Evolutionary conservation across 2,329 filamentous ascomycete species (phyloP).

Genomic region (Neofusicoccum parvum): DNA sequence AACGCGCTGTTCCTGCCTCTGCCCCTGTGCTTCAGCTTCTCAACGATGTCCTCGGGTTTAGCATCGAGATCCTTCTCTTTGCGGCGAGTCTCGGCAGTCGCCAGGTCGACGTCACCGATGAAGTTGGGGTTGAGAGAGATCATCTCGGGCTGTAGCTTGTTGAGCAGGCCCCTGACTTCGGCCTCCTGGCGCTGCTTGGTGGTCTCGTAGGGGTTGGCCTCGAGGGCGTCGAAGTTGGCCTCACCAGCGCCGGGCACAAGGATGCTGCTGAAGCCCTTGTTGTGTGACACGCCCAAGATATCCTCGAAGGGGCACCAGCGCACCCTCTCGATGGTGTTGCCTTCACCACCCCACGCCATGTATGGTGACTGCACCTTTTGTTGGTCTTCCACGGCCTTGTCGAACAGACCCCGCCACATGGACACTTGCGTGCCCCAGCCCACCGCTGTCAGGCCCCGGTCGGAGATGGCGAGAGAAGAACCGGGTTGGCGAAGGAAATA

Average conservation of each 20-base stretch:
- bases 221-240: slow-evolving; percentile 91
- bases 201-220: slow-evolving; percentile 91
- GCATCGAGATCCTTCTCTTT: slow-evolving; percentile 80
- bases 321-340: slow-evolving; percentile 76
- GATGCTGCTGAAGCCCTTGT: slow-evolving; percentile 83
- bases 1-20: slow-evolving; percentile 88
- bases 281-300: slow-evolving; percentile 81
- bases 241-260: slow-evolving; percentile 95
- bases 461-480: slow-evolving; percentile 82
- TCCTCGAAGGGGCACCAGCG: slow-evolving; percentile 96
- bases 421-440: slow-evolving; percentile 89
- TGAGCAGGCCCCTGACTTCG: slow-evolving; percentile 86
- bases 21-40: slow-evolving; percentile 71
- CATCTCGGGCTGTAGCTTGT: slow-evolving; percentile 96
- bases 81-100: slow-evolving; percentile 74
- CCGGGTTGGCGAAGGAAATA: slow-evolving; percentile 85
- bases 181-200: slow-evolving; percentile 88
- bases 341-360: slow-evolving; percentile 89
- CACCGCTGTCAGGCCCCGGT: slow-evolving; percentile 83
- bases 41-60: slow-evolving; percentile 61
- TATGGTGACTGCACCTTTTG: slow-evolving; percentile 82
- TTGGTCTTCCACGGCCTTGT: slow-evolving; percentile 64
- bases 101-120: slow-evolving; percentile 82
- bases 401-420: slow-evolving; percentile 89
- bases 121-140: slow-evolving; percentile 92